Evolutionary conservation across 2,329 filamentous ascomycete species (phyloP).

Genomic region (Esteya vermicola): DNA sequence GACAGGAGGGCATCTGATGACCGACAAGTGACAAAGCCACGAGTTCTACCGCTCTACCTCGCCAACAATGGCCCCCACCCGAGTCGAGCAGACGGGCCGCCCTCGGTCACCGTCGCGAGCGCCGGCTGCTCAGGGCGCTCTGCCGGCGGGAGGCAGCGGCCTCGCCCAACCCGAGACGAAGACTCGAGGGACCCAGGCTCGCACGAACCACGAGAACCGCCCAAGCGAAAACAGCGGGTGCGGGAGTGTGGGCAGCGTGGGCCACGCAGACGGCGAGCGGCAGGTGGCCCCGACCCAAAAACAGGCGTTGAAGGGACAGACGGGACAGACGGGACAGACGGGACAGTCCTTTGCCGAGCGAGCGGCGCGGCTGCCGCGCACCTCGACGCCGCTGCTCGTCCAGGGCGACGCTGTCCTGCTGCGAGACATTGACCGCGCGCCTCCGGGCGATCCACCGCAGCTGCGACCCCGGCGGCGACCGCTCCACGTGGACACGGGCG

Average conservation of each 20-base stretch:
- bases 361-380: constrained; percentile 1
- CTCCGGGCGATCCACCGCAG: constrained; percentile 22
- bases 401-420: constrained; percentile 22
- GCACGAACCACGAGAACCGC: neutral
- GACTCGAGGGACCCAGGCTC: too few species aligned
- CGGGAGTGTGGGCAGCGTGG: neutral
- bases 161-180: neutral
- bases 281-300: too few species aligned
- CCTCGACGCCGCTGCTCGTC: constrained; percentile 16
- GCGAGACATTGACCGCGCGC: constrained; percentile 23
- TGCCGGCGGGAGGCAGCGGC: neutral
- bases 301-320: too few species aligned
- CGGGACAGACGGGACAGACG: too few species aligned
- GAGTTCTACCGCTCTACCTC: neutral
- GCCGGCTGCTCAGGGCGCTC: neutral
- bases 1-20: too few species aligned
- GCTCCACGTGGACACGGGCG: too few species aligned
- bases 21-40: neutral
- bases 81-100: neutral
- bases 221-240: neutral
- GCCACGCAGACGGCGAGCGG: neutral
- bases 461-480: constrained; percentile 16
- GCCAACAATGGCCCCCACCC: neutral
- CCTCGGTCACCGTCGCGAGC: neutral
- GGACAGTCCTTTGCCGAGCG: constrained; percentile 8